Evolutionary conservation across 148 eudicot species (phyloP), one percentile per base, ranked within the genome.

Genomic region (Silene latifolia): DNA sequence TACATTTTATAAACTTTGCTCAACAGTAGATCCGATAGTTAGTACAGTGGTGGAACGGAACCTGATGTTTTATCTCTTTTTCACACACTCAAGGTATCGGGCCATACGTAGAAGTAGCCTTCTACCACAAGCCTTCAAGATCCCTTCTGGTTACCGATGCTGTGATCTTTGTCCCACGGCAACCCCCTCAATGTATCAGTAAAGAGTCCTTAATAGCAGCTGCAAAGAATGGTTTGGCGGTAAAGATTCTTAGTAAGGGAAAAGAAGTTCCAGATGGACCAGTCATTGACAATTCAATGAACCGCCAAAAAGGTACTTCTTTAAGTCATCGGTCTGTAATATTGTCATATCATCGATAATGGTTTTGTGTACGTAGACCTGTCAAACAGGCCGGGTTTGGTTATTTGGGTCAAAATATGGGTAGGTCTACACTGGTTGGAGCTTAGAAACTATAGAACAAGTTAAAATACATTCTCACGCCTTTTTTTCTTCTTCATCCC

Each of bases 71-170:
- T 72, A 1, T 56, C 56, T 23, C 19, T 8, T 42, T 18, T 77
- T 47, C 11, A 60, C 10, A 17, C 47, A 10, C 72, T 58, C 69
- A 70, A 95, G 99, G 99, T 71, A 95, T 95, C 76, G 99, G 99
- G 39, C 98, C 99, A 27, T 95, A 92, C 61, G 99, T 95, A 68
- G 99, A 95, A 86, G 97, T 95, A 69, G 99, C 99, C n/a, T 95
- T 95, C 81, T 92, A 89, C 74, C 99, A 95, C 72, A 92, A 92
- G 86, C 90, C 83, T 69, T 90, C 97, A 62, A 87, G 94, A 78
- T 87, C 99, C 19, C 84, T 95, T 71, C n/a, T 95, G 21, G 99
- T 95, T 32, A 95, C 99, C 15, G 99, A 95, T 88, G n/a, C 99
- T 29, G 99, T 95, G 58, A 95, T 95, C 62, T 95, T 74, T 77